Conservation (phyloP, 371 early-diverging fungal species). For the Mucor lusitanicus region DNA sequence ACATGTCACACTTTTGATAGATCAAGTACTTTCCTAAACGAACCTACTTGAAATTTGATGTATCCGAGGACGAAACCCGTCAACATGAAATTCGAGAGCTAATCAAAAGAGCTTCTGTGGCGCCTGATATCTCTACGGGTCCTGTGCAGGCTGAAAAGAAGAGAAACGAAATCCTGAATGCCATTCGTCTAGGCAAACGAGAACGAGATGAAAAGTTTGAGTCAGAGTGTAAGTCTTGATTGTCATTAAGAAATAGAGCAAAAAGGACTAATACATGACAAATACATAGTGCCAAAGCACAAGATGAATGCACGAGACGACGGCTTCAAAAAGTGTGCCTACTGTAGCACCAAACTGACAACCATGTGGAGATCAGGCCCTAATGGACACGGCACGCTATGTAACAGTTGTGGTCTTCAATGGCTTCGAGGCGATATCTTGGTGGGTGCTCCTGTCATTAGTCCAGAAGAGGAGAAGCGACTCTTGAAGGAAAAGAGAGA, state of each 20-base stretch:
- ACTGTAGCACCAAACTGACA: slow-evolving; percentile 46
- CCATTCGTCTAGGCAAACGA: slow-evolving; percentile 42
- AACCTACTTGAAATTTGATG: slow-evolving; percentile 20
- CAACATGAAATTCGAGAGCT: slow-evolving; percentile 26
- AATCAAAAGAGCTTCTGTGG: slow-evolving; percentile 24
- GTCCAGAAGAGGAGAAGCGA: slow-evolving; percentile 30
- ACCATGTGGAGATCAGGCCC: slow-evolving; percentile 53
- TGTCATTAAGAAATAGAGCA: too few species aligned
- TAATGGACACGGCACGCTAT: slow-evolving; percentile 43
- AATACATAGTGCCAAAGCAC: slow-evolving; percentile 10
- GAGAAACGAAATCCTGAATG: slow-evolving; percentile 42
- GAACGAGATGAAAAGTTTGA: slow-evolving; percentile 34
- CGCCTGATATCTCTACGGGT: slow-evolving; percentile 40
- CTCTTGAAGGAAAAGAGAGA: slow-evolving; percentile 25
- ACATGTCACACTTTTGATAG: background rate
- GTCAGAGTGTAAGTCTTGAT: slow-evolving; percentile 26
- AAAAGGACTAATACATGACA: background rate
- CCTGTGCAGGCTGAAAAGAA: slow-evolving; percentile 50
- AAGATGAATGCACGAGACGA: slow-evolving; percentile 37
- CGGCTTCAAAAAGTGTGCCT: slow-evolving; percentile 36
- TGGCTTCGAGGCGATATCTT: slow-evolving; percentile 59
- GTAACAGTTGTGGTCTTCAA: slow-evolving; percentile 54
- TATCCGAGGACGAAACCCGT: slow-evolving; percentile 17
- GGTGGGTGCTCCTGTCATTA: slow-evolving; percentile 40
- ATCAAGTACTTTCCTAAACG: slow-evolving; percentile 20